Evolutionary conservation across 306 rosid species (phyloP), one percentile per base, ranked within the genome.

Genomic region (Rosa chinensis): DNA sequence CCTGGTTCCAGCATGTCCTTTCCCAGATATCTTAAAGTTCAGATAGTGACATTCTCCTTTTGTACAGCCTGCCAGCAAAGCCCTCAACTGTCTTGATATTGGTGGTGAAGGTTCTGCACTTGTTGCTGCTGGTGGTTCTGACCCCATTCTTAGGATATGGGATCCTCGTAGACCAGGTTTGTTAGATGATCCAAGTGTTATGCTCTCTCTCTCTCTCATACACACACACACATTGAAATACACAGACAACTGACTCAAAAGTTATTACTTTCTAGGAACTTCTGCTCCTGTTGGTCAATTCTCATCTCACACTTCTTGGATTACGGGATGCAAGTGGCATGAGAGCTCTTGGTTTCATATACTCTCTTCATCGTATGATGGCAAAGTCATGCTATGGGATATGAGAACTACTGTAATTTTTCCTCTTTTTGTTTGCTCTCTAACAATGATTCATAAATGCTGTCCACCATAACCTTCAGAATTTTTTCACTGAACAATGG

Each of bases 121-220:
- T 62, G 86, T 95, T 44, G 96, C 90, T 67, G 96, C 89, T 59
- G 98, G 94, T 79, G 97, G 94, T 82, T 93, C 98, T 50, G 99
- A 95, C 59, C 89, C 96, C 42, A 74, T 90, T 77, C 58, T 95
- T 81, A 87, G 98, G 87, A 82, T 95, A 87, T 95, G 99, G 99
- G 98, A 95, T 89, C 99, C 99, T 76, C 97, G 97, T 63, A 95
- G 88, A 67, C 98, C 97, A 90, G 98, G 99, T 93, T 55, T 75
- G 79, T 71, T 77, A 49, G 78, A 59, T 25, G 56, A 64, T 42
- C 75, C 64, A 77, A 75, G 66, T 72, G 28, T 13, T 61, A 5
- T 23, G 12, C 3, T 32, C 58, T 47, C 68, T 79, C 75, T 67
- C 18, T 55, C 4, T 44, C 83, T 81, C 59, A n/a, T 14, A 64